A percentile compares a stretch with the other conserved stretches of the same genome.
phyloP scores from a whole-genome alignment of 2,329 filamentous ascomycete species.

The Mycosphaerella sp. region DNA sequence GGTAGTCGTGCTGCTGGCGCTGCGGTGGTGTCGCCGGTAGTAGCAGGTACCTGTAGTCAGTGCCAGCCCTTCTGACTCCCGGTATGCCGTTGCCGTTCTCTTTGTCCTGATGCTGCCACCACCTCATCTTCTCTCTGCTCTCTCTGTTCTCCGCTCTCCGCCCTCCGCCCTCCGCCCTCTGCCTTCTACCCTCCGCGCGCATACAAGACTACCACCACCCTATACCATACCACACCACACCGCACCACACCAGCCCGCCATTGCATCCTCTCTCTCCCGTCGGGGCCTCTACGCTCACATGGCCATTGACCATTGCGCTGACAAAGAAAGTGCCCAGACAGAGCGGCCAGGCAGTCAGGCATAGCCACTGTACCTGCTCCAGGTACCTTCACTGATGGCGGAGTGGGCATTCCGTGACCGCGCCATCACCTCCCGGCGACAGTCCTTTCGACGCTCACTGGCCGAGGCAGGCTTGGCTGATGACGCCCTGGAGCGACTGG shows the following conservation, averaged over 20 bases:
- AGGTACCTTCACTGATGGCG: constrained; percentile 16
- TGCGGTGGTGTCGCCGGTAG: too few relatives aligned
- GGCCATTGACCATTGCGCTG: background rate
- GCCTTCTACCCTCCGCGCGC: too few relatives aligned
- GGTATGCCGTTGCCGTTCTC: background rate
- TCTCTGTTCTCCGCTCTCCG: too few relatives aligned
- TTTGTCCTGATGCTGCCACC: background rate
- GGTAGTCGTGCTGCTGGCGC: too few relatives aligned
- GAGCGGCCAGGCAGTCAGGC: too few relatives aligned
- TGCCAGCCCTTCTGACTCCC: background rate
- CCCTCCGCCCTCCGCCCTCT: too few relatives aligned
- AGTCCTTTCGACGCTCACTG: constrained; percentile 18
- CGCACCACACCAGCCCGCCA: background rate
- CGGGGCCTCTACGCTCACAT: background rate
- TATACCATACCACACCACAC: background rate
- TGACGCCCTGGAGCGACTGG: constrained; percentile 31
- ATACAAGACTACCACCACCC: too few relatives aligned
- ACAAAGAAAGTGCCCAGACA: background rate
- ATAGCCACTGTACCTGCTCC: background rate
- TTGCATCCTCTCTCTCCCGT: background rate
- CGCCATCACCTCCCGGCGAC: constrained; percentile 14
- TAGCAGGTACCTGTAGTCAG: too few relatives aligned
- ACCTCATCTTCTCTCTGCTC: background rate
- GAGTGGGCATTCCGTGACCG: constrained; percentile 16
- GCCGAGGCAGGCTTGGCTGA: constrained; percentile 25